Base-by-base conservation (phyloP, 306 rosid species). In the Delonix regia region DNA sequence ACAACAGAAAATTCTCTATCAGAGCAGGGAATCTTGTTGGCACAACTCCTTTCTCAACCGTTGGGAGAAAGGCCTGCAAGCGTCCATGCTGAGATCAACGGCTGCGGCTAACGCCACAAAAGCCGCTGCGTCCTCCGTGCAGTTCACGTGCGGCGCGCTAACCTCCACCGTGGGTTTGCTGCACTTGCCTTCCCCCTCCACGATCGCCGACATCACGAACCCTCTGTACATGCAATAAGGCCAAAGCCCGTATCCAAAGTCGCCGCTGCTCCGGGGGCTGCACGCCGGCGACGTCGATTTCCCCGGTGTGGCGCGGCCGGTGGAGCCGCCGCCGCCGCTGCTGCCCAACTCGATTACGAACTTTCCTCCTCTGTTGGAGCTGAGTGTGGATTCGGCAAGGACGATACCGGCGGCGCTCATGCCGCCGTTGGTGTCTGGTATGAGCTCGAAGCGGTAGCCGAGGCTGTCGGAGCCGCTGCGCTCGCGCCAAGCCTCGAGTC, bases 401-500 rank as follows among this genome's bases (percentile, higher is more conserved):
- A 90, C 90, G 33, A 93, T 83, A 0, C 91, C 93, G 2, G 85
- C 91, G 15, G 91, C 89, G 51, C 87, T 80, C 85, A 85, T 78
- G 27, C 88, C 81, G 3, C 91, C 86, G 59, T 71, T 83, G 0
- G 93, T 82, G 60, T 90, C 96, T 0, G 96, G 96, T 0, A 88
- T 80, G 1, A 90, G 90, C 67, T 90, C 93, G 0, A 90, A 90
- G 0, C 96, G 84, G 25, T 80, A 90, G 0, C 96, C 96, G 1
- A 90, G 80, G 0, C 91, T 90, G 9, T 90, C 93, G 6, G 93
- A 88, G 12, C 90, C 81, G 0, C 96, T 90, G 0, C 96, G 89
- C 53, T 90, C 96, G 7, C 96, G 96, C 96, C 96, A 90, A 0
- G 96, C 96, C 57, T 90, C 91, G 14, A 90, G 88, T 10, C 86